A percentile compares a stretch with the other conserved stretches of the same genome.
Evolutionary conservation across 176 grass and related monocot species (phyloP).

Genomic region (Bromus sterilis): DNA sequence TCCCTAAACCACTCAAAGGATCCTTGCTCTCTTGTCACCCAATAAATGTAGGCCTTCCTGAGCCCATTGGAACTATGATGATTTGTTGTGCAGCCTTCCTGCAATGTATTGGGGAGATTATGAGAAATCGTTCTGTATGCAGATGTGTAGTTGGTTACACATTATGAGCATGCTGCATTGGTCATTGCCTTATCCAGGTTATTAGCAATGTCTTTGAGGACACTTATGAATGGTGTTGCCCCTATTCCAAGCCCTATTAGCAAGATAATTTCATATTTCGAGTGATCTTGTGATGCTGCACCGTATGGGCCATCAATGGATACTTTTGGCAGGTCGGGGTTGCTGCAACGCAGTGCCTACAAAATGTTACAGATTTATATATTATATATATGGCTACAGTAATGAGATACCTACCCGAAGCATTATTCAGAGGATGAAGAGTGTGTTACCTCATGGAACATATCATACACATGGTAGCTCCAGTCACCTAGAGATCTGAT

Average conservation of each 20-base stretch:
- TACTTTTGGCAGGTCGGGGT: conserved; percentile 37
- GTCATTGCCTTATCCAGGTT: conserved; percentile 25
- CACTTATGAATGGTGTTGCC: conserved; percentile 60
- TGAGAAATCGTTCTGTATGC: background rate
- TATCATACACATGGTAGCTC: conserved; percentile 61
- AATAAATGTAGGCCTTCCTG: conserved; percentile 67
- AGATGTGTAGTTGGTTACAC: background rate
- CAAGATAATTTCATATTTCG: conserved; percentile 40
- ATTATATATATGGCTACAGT: background rate
- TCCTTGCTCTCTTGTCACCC: conserved; percentile 74
- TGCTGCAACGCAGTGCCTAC: conserved; percentile 37
- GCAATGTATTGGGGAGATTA: conserved; percentile 7
- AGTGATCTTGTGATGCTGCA: conserved; percentile 44
- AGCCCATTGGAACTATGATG: background rate
- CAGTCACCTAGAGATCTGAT: conserved; percentile 70
- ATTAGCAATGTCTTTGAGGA: conserved; percentile 71
- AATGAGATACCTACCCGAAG: background rate
- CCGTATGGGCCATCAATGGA: conserved; percentile 61
- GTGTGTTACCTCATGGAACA: conserved; percentile 47
- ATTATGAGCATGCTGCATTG: background rate
- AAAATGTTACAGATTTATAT: background rate
- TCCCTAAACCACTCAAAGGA: conserved; percentile 78
- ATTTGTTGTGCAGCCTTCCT: background rate
- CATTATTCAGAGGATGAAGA: background rate
- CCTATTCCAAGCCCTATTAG: conserved; percentile 51